A percentile compares a stretch with the other conserved stretches of the same genome.
These are phyloP conservation scores for Rhododendron molle DNA, from an alignment of 148 eudicot species.

Conservation along the genomic window DNA sequence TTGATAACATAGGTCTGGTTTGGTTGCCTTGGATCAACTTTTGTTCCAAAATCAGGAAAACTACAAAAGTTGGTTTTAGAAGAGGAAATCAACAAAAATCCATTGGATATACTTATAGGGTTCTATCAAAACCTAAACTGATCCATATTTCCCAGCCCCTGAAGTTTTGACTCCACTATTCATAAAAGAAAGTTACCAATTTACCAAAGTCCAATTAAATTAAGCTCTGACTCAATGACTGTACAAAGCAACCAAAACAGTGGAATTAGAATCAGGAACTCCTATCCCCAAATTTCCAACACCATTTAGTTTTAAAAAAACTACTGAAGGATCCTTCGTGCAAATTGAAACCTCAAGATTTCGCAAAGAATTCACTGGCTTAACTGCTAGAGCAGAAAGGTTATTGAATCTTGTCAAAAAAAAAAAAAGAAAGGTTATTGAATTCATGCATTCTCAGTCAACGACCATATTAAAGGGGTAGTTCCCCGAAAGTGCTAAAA, in stretches of 20 bases:
- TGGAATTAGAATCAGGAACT: neutral
- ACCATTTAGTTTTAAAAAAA: neutral
- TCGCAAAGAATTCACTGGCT: neutral
- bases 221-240: neutral
- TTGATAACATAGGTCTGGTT: neutral
- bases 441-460: neutral
- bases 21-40: neutral
- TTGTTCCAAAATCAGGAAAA: neutral
- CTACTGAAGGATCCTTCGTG: neutral
- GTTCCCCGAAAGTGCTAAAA: too few relatives aligned
- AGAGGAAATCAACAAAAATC: neutral
- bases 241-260: slow-evolving; percentile 6
- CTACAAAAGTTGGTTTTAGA: neutral
- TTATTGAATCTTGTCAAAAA: too few relatives aligned
- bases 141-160: neutral
- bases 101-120: neutral
- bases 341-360: neutral
- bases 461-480: too few relatives aligned
- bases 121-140: neutral
- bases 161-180: neutral
- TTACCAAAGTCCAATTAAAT: neutral
- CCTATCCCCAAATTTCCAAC: neutral
- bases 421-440: neutral
- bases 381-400: neutral
- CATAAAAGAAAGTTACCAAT: neutral